A percentile compares a stretch with the other conserved stretches of the same genome.
Conservation (phyloP, 2,329 filamentous ascomycete species). For the Ploettnerulaceae sp. region DNA sequence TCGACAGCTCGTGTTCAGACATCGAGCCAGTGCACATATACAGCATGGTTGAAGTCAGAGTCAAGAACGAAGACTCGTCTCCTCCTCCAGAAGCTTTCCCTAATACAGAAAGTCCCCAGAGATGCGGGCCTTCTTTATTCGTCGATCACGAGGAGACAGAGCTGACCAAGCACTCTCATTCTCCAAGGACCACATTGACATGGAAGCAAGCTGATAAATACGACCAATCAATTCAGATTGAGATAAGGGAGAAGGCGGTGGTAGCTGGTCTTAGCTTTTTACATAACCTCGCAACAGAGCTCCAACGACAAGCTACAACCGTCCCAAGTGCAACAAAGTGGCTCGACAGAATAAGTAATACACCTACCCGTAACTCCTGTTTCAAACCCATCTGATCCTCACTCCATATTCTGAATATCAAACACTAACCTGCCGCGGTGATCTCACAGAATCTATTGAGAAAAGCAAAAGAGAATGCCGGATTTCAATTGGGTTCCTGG, state of each 20-base stretch:
- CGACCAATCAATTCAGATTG: background rate
- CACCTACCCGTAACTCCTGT: background rate
- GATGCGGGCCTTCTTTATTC: too few species aligned
- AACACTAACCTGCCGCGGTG: too few species aligned
- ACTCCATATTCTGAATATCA: too few species aligned
- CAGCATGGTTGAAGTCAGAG: too few species aligned
- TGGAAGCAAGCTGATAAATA: background rate
- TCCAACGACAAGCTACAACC: background rate
- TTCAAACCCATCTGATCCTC: too few species aligned
- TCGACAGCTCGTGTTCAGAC: too few species aligned
- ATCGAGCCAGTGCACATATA: too few species aligned
- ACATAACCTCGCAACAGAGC: background rate
- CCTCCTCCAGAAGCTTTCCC: too few species aligned
- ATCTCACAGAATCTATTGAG: slow-evolving; percentile 10
- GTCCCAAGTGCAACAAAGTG: background rate
- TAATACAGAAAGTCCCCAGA: too few species aligned
- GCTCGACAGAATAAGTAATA: background rate
- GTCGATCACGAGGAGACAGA: too few species aligned
- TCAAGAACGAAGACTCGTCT: too few species aligned
- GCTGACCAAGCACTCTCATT: background rate
- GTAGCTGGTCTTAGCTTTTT: background rate
- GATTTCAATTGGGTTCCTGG: slow-evolving; percentile 42
- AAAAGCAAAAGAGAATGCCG: slow-evolving; percentile 8
- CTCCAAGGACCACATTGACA: background rate
- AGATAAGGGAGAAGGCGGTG: background rate